Conservation (phyloP, 305 asterid genomes). For the Petunia hybrid region DNA sequence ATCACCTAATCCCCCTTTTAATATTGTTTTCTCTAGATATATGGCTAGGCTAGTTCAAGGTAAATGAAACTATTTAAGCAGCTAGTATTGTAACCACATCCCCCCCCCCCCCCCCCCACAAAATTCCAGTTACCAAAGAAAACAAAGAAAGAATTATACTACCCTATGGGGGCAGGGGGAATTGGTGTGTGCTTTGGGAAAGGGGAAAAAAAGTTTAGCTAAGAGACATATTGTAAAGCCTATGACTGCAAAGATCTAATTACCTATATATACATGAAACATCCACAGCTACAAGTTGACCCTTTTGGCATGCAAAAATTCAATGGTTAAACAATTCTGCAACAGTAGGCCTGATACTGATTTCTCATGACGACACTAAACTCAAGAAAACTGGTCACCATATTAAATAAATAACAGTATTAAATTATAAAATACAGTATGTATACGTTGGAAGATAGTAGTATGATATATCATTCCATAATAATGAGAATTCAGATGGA, state of each 20-base stretch:
- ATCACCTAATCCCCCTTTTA: not conserved
- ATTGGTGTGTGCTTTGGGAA: conserved; percentile 10
- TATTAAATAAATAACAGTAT: not conserved
- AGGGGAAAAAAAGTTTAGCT: conserved; percentile 1
- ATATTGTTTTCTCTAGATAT: no score
- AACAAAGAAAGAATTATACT: not conserved
- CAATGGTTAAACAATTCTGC: conserved; percentile 20
- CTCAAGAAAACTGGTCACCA: conserved; percentile 7
- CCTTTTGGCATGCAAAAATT: conserved; percentile 27
- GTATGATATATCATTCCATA: not conserved
- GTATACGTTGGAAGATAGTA: not conserved
- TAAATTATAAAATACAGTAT: no score
- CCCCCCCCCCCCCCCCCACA: no score
- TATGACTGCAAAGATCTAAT: not conserved
- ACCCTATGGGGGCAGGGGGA: not conserved
- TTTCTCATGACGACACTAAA: not conserved
- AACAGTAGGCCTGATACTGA: conserved; percentile 16
- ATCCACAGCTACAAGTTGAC: conserved; percentile 25
- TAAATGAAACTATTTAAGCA: not conserved
- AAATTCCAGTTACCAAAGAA: not conserved
- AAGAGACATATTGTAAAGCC: conserved; percentile 8
- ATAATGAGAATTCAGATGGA: not conserved
- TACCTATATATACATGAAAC: conserved; percentile 22
- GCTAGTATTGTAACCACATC: no score
- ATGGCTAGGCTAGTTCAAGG: not conserved